These are phyloP conservation scores for Microdochium nivale DNA, from an alignment of 2,329 filamentous ascomycete species.

Conservation along the genomic window DNA sequence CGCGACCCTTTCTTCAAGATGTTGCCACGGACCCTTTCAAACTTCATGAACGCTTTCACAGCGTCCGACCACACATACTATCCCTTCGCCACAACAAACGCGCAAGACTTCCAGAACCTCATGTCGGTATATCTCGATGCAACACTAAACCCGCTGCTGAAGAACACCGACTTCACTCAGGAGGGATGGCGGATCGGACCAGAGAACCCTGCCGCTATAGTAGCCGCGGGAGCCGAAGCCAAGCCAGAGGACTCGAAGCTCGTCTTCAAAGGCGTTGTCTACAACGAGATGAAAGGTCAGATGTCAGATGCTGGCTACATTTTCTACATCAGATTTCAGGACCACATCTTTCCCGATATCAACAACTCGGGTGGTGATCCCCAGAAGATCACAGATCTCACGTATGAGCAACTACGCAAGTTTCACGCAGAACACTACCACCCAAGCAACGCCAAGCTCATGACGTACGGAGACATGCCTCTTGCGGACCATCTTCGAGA, in stretches of 20 bases:
- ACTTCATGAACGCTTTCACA: constrained; percentile 99
- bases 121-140: constrained; percentile 96
- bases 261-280: constrained; percentile 96
- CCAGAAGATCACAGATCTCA: constrained; percentile 91
- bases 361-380: constrained; percentile 97
- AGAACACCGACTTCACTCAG: constrained; percentile 86
- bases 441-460: constrained; percentile 90
- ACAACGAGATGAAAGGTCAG: constrained; percentile 99
- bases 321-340: constrained; percentile 91
- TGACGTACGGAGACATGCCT: constrained; percentile 93
- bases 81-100: constrained; percentile 93
- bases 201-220: constrained; percentile 64
- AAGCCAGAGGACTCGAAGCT: constrained; percentile 55
- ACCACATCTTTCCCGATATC: constrained; percentile 87
- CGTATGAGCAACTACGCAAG: constrained; percentile 76
- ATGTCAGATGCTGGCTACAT: constrained; percentile 97
- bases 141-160: constrained; percentile 81
- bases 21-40: constrained; percentile 94
- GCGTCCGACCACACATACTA: constrained; percentile 95
- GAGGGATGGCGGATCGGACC: constrained; percentile 96
- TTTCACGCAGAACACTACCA: constrained; percentile 95
- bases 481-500: constrained; percentile 72
- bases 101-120: constrained; percentile 90
- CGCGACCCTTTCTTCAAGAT: constrained; percentile 99
- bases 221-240: constrained; percentile 26